Evolutionary conservation across 352 stramenopile species (phyloP).

Genomic region (Phytopythium sindhum): DNA sequence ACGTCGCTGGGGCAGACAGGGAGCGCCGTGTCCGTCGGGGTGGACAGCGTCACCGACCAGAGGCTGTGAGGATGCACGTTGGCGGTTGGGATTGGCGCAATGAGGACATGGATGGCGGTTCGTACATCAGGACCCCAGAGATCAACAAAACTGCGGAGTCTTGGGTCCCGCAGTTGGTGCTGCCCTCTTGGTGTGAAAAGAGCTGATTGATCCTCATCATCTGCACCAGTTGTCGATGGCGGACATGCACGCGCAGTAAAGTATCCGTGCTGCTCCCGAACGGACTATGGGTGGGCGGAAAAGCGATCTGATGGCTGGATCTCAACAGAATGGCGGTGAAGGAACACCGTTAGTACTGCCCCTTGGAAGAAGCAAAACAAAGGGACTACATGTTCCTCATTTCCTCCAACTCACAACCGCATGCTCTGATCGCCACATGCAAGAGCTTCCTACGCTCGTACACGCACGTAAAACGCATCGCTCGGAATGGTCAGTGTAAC

Average conservation of each 20-base stretch:
- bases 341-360: slow-evolving; percentile 23
- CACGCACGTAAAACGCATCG: slow-evolving; percentile 7
- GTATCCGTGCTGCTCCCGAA: too few species aligned
- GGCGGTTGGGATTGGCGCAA: not conserved
- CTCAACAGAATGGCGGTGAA: slow-evolving; percentile 29
- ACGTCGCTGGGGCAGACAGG: slow-evolving; percentile 34
- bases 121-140: not conserved
- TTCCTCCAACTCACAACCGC: not conserved
- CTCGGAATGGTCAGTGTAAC: slow-evolving; percentile 69
- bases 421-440: not conserved
- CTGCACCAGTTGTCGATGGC: not conserved
- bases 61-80: not conserved
- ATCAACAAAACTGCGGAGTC: not conserved
- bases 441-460: not conserved
- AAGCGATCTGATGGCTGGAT: slow-evolving; percentile 12
- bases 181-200: not conserved
- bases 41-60: not conserved
- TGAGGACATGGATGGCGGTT: not conserved
- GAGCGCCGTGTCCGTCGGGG: slow-evolving; percentile 19
- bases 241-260: not conserved
- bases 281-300: too few species aligned
- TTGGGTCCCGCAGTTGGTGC: not conserved
- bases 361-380: slow-evolving; percentile 6
- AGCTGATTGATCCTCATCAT: not conserved
- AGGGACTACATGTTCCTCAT: slow-evolving; percentile 8